phyloP scores from a whole-genome alignment of 2,329 filamentous ascomycete species.

The Microsporum ferrugineum region DNA sequence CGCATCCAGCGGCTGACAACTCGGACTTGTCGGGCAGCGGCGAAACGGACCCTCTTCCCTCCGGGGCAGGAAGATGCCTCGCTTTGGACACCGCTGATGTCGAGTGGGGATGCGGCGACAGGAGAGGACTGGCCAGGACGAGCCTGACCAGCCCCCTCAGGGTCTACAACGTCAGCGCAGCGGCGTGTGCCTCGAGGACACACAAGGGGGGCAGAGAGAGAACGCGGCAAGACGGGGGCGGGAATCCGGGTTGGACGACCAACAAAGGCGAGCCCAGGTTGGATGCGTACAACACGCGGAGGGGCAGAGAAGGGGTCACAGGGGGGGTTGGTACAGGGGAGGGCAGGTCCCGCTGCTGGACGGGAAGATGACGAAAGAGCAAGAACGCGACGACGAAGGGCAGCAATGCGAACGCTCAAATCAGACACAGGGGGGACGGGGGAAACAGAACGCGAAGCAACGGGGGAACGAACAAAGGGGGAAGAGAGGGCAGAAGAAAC shows the following conservation, averaged over 20 bases:
- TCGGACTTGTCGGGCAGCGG: background rate
- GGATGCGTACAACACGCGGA: background rate
- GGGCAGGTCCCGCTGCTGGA: background rate
- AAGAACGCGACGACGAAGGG: background rate
- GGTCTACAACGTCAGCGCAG: background rate
- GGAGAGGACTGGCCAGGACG: background rate
- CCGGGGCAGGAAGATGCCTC: background rate
- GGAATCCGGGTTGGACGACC: background rate
- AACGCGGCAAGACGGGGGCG: background rate
- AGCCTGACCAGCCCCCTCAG: background rate
- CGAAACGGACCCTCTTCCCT: background rate
- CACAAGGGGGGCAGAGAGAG: background rate
- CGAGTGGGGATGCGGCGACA: background rate
- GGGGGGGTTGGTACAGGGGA: background rate
- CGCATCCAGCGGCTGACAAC: background rate
- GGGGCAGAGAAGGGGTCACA: background rate
- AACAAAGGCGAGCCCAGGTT: background rate
- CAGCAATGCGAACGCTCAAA: background rate
- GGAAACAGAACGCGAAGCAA: constrained; percentile 7
- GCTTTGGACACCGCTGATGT: background rate
- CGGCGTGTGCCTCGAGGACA: background rate
- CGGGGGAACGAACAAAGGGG: constrained; percentile 8
- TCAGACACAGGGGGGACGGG: background rate
- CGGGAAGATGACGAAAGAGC: background rate
- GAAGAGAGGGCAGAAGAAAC: constrained; percentile 6